These are phyloP conservation scores for Hygrophorus pudorinus DNA, from an alignment of 768 basidiomycete species.

Conservation along the genomic window DNA sequence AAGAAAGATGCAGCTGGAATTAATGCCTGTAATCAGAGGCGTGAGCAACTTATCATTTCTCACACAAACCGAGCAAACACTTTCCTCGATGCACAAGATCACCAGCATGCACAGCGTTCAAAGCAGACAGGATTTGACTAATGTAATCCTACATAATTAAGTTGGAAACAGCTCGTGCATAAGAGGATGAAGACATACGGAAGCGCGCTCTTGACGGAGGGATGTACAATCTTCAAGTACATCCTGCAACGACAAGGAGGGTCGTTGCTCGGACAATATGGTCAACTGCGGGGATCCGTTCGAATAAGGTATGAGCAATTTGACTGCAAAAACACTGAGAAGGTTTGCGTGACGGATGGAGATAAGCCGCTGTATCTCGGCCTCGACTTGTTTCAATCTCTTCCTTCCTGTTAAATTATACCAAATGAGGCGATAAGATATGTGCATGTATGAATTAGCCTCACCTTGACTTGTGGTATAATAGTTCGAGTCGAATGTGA, in stretches of 20 bases:
- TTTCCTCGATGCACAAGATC: conserved; percentile 65
- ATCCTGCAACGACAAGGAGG: conserved; percentile 56
- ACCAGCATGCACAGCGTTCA: conserved; percentile 55
- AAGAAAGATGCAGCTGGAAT: conserved; percentile 51
- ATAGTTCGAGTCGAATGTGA: conserved; percentile 59
- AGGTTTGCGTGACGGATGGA: conserved; percentile 56
- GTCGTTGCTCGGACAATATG: conserved; percentile 64
- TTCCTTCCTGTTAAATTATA: conserved; percentile 36
- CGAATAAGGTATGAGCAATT: conserved; percentile 42
- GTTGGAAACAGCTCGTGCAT: not conserved
- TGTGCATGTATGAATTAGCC: not conserved
- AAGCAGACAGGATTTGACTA: conserved; percentile 56
- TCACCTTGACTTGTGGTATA: conserved; percentile 57
- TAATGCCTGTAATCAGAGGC: conserved; percentile 35
- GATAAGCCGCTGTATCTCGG: conserved; percentile 53
- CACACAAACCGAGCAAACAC: conserved; percentile 1
- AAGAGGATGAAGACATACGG: conserved; percentile 30
- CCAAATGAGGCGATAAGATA: not conserved
- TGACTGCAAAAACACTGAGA: conserved; percentile 57
- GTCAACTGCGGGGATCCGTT: conserved; percentile 43
- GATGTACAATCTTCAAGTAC: conserved; percentile 68
- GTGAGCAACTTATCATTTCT: not conserved
- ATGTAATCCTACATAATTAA: conserved; percentile 54
- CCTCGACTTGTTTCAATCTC: conserved; percentile 59
- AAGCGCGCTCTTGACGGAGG: conserved; percentile 64